Conservation (phyloP, 2,329 filamentous ascomycete species). For the Colletotrichum caudatum region DNA sequence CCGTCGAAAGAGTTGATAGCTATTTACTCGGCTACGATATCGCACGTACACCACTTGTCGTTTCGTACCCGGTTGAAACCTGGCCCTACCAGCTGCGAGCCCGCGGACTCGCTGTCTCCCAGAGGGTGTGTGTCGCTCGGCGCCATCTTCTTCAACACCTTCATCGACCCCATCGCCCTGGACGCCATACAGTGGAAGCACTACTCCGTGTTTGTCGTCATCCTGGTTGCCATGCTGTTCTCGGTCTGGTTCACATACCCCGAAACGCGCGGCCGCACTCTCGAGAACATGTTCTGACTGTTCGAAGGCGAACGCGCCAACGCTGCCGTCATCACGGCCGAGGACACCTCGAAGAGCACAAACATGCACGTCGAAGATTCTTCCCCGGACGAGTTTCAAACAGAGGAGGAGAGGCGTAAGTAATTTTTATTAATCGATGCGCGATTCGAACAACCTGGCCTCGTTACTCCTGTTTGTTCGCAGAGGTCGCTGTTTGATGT, state of each 20-base stretch:
- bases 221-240: slow-evolving; percentile 58
- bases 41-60: slow-evolving; percentile 51
- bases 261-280: slow-evolving; percentile 39
- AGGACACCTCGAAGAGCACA: not conserved
- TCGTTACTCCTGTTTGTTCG: not conserved
- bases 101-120: slow-evolving; percentile 18
- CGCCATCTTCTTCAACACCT: slow-evolving; percentile 57
- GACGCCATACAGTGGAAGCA: slow-evolving; percentile 55
- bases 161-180: slow-evolving; percentile 59
- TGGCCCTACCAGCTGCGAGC: slow-evolving; percentile 44
- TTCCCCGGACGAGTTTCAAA: not conserved
- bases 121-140: not conserved
- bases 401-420: not conserved
- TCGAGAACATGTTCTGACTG: slow-evolving; percentile 33
- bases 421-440: not conserved
- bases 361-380: not conserved
- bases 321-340: not conserved
- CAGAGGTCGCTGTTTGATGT: not conserved
- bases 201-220: slow-evolving; percentile 57
- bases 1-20: not conserved
- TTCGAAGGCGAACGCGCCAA: slow-evolving; percentile 1
- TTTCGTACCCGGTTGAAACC: slow-evolving; percentile 48
- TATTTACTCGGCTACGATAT: slow-evolving; percentile 55
- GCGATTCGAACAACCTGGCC: no score
- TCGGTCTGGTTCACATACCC: slow-evolving; percentile 36